Evolutionary conservation across 177 flowering plant species (phyloP), one percentile per base, ranked within the genome.

Genomic region (Telopea speciosissima): DNA sequence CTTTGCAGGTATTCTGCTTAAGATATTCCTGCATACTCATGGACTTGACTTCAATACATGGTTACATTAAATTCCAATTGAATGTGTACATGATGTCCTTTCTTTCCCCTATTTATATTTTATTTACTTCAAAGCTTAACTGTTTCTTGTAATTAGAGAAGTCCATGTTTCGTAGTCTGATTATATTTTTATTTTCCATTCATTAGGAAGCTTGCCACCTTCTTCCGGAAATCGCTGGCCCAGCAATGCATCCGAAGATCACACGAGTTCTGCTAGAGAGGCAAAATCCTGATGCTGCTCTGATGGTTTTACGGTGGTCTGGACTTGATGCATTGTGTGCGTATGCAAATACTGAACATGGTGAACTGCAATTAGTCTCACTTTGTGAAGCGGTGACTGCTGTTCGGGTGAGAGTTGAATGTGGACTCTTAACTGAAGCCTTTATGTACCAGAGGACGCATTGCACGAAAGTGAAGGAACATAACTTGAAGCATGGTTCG

Each of bases 361-460:
- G 87, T 63, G 90, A 81, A 56, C 75, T 86, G n/a, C 76, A 78
- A 66, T 44, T 84, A 73, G 81, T 82, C 66, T 86, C 97, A 68
- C 86, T 93, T 66, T 63, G 68, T 60, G 97, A 90, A 79, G 98
- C 96, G 75, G 88, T 91, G 45, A 90, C 89, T 66, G 87, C 88
- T 28, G 89, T 93, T 76, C 89, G 97, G 65, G 97, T 91, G 58
- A 86, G 95, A 71, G 84, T 96, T 61, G 95, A 90, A 77, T 93
- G 95, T 84, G 98, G 89, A 61, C 91, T 93, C 75, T 61, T 96
- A 75, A 96, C 96, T 68, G 98, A 96, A 74, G 97, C 98, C 56
- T 96, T 88, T 76, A 88, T 85, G 84, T 83, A 90, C 71, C 99
- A 96, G 79, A 89, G 97, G 78, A 78, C 67, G 74, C 81, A 88